These are phyloP conservation scores for Suhomyces coccinellae DNA, from an alignment of 1,139 yeast genomes.

Conservation along the genomic window DNA sequence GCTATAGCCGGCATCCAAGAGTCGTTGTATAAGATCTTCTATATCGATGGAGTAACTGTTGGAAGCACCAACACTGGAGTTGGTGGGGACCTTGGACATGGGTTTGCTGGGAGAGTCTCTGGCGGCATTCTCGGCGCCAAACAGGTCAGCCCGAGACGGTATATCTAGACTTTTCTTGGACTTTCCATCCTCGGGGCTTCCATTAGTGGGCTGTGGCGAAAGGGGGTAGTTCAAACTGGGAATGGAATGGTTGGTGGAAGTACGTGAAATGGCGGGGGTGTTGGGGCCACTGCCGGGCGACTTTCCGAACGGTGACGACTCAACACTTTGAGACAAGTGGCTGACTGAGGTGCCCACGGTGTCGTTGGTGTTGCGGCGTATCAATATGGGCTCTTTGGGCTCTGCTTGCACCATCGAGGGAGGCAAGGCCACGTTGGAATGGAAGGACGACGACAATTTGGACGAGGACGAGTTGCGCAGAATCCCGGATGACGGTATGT, in stretches of 20 bases:
- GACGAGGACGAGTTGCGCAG: slow-evolving; percentile 16
- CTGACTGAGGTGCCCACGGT: slow-evolving; percentile 13
- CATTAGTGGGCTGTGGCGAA: slow-evolving; percentile 28
- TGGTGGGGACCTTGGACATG: slow-evolving; percentile 13
- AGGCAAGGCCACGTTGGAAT: slow-evolving; percentile 41
- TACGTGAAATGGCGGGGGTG: slow-evolving; percentile 23
- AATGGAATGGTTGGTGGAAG: slow-evolving; percentile 40
- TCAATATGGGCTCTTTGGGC: slow-evolving; percentile 68
- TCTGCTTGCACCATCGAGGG: slow-evolving; percentile 69
- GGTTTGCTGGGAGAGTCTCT: slow-evolving; percentile 15
- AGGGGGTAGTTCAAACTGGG: slow-evolving; percentile 23
- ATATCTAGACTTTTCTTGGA: slow-evolving; percentile 15
- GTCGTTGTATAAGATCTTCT: slow-evolving; percentile 84
- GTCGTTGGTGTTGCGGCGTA: slow-evolving; percentile 43
- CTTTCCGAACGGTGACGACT: slow-evolving; percentile 12
- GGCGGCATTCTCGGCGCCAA: slow-evolving; percentile 13
- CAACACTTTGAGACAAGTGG: slow-evolving; percentile 11
- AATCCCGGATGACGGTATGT: slow-evolving; percentile 12
- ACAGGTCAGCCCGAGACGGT: slow-evolving; percentile 6
- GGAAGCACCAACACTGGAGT: slow-evolving; percentile 13
- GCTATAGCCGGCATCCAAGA: slow-evolving; percentile 92
- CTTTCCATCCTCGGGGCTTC: slow-evolving; percentile 10
- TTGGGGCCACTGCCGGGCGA: slow-evolving; percentile 9
- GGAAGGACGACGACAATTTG: slow-evolving; percentile 10
- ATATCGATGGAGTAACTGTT: slow-evolving; percentile 55